Evolutionary conservation across 164 flowering plant species (phyloP).

Genomic region (Liquidambar formosana): DNA sequence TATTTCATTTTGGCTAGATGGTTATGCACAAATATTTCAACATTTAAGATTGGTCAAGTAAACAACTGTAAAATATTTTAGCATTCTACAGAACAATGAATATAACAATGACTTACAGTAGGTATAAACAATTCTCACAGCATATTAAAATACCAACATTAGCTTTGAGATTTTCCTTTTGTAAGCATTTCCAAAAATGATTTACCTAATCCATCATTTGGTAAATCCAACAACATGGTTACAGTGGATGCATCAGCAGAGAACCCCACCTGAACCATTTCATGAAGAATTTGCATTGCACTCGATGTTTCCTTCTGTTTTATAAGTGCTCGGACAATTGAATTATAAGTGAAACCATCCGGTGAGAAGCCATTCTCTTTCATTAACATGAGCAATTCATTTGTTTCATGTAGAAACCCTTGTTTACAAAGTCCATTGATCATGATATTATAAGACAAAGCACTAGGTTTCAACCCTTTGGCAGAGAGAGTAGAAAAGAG

Average conservation of each 20-base stretch:
- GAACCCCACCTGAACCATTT: slow-evolving; percentile 2
- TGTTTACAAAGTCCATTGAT: slow-evolving; percentile 19
- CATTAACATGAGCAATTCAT: slow-evolving; percentile 1
- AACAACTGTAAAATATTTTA: too few relatives aligned
- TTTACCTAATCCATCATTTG: background rate
- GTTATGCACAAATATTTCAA: too few relatives aligned
- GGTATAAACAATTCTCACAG: too few relatives aligned
- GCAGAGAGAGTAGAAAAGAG: background rate
- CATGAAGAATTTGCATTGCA: background rate
- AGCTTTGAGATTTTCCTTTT: too few relatives aligned
- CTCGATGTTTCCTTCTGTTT: background rate
- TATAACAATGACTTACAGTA: too few relatives aligned
- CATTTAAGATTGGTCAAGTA: too few relatives aligned
- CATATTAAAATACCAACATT: too few relatives aligned
- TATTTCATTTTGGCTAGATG: too few relatives aligned
- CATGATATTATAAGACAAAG: background rate
- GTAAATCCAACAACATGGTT: background rate
- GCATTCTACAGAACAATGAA: too few relatives aligned
- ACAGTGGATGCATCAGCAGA: background rate
- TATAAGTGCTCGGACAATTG: background rate
- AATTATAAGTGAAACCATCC: slow-evolving; percentile 13
- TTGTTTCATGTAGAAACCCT: background rate
- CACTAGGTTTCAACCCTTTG: background rate
- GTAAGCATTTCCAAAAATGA: background rate
- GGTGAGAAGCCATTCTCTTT: slow-evolving; percentile 5